Evolutionary conservation across 2,329 filamentous ascomycete species (phyloP).

Genomic region (Nemania sp.): DNA sequence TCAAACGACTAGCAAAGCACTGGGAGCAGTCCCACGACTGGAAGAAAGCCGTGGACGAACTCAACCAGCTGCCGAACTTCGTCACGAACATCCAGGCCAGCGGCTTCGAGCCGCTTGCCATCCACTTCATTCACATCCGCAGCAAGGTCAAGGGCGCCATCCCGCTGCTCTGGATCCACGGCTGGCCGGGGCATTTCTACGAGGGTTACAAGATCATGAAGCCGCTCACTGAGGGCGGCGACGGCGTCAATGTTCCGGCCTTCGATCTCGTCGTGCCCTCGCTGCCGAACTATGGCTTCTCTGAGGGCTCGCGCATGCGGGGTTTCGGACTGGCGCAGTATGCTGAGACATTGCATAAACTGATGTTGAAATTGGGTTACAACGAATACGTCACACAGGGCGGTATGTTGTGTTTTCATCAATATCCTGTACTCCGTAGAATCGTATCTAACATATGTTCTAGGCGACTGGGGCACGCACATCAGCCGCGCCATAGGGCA

Average conservation of each 20-base stretch:
- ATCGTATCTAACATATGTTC: neutral
- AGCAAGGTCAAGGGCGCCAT: constrained; percentile 38
- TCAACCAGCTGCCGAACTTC: constrained; percentile 44
- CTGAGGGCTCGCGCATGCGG: constrained; percentile 45
- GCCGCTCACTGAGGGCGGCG: constrained; percentile 43
- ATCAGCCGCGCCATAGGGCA: constrained; percentile 65
- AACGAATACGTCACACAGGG: constrained; percentile 52
- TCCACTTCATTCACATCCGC: constrained; percentile 45
- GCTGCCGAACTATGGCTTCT: constrained; percentile 59
- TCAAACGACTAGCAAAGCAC: constrained; percentile 41
- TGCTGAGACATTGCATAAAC: constrained; percentile 65
- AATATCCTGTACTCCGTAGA: neutral
- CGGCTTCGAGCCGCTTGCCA: constrained; percentile 42
- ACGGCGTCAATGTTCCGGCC: constrained; percentile 39
- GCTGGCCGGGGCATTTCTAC: constrained; percentile 68
- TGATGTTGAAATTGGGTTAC: constrained; percentile 72
- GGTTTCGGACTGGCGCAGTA: constrained; percentile 64
- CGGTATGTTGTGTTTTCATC: constrained; percentile 25
- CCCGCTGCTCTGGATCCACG: constrained; percentile 40
- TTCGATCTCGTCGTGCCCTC: constrained; percentile 63
- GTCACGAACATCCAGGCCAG: constrained; percentile 42
- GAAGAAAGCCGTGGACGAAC: constrained; percentile 40
- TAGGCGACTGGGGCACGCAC: constrained; percentile 70
- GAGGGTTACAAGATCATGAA: constrained; percentile 67
- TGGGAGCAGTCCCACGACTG: constrained; percentile 44